A percentile compares a stretch with the other conserved stretches of the same genome.
Evolutionary conservation across 192 early-diverging fungal genomes (phyloP).

Genomic region (Coemansia sp.): DNA sequence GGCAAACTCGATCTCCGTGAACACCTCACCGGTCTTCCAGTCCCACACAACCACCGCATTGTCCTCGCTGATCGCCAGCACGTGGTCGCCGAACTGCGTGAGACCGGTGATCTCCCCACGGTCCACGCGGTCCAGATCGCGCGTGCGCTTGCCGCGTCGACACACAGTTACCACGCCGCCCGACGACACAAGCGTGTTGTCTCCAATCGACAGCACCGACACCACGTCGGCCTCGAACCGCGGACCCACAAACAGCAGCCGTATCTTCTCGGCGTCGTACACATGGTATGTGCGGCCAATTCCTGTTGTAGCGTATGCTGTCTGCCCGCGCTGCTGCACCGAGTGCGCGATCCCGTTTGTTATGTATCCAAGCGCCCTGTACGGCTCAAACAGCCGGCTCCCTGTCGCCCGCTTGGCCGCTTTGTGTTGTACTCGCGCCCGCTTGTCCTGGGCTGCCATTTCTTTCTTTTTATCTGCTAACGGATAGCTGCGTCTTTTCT

Average conservation of each 20-base stretch:
- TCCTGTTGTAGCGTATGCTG: slow-evolving; percentile 81
- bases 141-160: slow-evolving; percentile 57
- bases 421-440: slow-evolving; percentile 20
- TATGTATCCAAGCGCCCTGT: slow-evolving; percentile 89
- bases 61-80: slow-evolving; percentile 78
- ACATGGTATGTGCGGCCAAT: slow-evolving; percentile 89
- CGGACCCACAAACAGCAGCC: slow-evolving; percentile 76
- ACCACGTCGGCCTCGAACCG: slow-evolving; percentile 67
- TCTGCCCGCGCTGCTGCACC: slow-evolving; percentile 74
- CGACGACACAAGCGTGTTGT: slow-evolving; percentile 74
- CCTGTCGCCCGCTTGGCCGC: slow-evolving; percentile 32
- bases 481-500: not conserved
- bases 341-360: slow-evolving; percentile 78
- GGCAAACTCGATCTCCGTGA: slow-evolving; percentile 75
- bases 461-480: not conserved
- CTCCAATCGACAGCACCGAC: slow-evolving; percentile 67
- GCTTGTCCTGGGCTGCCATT: slow-evolving; percentile 33
- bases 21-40: slow-evolving; percentile 65
- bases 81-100: slow-evolving; percentile 71
- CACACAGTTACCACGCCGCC: slow-evolving; percentile 63
- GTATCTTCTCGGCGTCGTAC: slow-evolving; percentile 80
- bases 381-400: slow-evolving; percentile 77
- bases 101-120: slow-evolving; percentile 62
- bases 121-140: slow-evolving; percentile 19
- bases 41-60: slow-evolving; percentile 81